Evolutionary conservation across 139 green algal genomes (phyloP).

Genomic region (Gonium pectorale): DNA sequence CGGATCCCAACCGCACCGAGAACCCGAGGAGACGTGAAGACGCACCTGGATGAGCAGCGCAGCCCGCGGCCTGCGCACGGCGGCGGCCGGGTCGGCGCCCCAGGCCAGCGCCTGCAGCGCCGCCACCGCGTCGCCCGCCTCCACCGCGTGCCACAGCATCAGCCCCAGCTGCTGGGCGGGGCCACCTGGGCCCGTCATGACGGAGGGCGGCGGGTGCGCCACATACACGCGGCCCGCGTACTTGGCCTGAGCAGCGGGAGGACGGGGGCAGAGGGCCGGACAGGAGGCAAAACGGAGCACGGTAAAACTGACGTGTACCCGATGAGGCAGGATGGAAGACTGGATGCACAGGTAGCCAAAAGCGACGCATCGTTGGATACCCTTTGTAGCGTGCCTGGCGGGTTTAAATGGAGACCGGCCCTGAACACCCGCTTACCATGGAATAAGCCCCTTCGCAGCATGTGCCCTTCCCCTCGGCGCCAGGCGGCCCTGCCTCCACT

Average conservation of each 20-base stretch:
- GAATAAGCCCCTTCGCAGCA: no score
- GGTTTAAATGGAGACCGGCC: no score
- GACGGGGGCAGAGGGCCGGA: neutral
- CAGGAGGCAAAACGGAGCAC: no score
- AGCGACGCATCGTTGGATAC: no score
- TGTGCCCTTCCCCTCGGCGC: neutral
- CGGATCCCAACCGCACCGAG: no score
- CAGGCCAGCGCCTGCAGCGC: constrained; percentile 59
- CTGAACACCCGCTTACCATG: no score
- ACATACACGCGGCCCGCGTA: constrained; percentile 52
- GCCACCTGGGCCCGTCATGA: constrained; percentile 25
- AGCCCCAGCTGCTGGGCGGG: constrained; percentile 17
- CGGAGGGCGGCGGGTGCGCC: neutral
- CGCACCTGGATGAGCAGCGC: constrained; percentile 26
- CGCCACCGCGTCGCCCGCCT: constrained; percentile 19
- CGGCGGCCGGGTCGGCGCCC: constrained; percentile 50
- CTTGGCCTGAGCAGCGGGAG: constrained; percentile 48
- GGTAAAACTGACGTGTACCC: no score
- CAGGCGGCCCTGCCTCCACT: neutral
- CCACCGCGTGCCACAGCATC: constrained; percentile 56
- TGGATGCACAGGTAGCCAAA: no score
- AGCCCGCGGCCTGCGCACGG: constrained; percentile 5
- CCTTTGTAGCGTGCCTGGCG: no score
- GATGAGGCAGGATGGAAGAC: no score
- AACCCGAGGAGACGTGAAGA: no score